A percentile compares a stretch with the other conserved stretches of the same genome.
Conservation (phyloP, 192 early-diverging fungal species). For the Rhizophagus prolifer region DNA sequence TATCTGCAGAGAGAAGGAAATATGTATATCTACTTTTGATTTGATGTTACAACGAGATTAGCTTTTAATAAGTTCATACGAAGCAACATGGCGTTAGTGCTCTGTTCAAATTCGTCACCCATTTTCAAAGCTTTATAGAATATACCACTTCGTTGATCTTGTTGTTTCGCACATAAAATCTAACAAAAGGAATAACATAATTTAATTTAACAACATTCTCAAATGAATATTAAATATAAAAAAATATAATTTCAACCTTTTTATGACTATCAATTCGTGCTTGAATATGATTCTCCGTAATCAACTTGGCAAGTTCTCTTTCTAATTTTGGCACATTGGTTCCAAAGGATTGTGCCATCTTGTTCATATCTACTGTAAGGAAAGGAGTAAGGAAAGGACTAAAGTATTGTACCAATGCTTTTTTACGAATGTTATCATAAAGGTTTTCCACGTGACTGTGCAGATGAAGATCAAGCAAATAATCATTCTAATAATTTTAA, state of each 20-base stretch:
- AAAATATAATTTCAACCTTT: conserved; percentile 55
- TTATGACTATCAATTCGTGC: conserved; percentile 85
- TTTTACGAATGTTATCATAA: conserved; percentile 69
- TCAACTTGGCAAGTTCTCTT: conserved; percentile 64
- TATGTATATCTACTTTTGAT: conserved; percentile 7
- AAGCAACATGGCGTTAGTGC: conserved; percentile 59
- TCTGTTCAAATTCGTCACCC: conserved; percentile 67
- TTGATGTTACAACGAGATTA: conserved; percentile 42
- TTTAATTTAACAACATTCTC: too few relatives aligned
- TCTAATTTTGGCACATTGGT: conserved; percentile 63
- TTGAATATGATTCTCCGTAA: conserved; percentile 68
- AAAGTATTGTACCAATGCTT: conserved; percentile 81
- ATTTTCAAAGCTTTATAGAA: conserved; percentile 66
- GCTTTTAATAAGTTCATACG: conserved; percentile 64
- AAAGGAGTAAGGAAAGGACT: conserved; percentile 80
- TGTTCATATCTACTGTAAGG: conserved; percentile 70
- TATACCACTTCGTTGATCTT: conserved; percentile 64
- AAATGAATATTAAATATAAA: not conserved
- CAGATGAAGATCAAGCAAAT: conserved; percentile 70
- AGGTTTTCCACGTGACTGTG: conserved; percentile 67
- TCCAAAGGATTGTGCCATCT: conserved; percentile 76
- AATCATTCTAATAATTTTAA: conserved; percentile 39
- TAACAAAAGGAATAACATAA: conserved; percentile 26
- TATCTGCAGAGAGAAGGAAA: not conserved
- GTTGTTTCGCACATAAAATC: conserved; percentile 68